Percentiles rank a stretch among this genome's conserved stretches.
These are phyloP conservation scores for Lepiota subincarnata DNA, from an alignment of 768 basidiomycete genomes.

Conservation along the genomic window DNA sequence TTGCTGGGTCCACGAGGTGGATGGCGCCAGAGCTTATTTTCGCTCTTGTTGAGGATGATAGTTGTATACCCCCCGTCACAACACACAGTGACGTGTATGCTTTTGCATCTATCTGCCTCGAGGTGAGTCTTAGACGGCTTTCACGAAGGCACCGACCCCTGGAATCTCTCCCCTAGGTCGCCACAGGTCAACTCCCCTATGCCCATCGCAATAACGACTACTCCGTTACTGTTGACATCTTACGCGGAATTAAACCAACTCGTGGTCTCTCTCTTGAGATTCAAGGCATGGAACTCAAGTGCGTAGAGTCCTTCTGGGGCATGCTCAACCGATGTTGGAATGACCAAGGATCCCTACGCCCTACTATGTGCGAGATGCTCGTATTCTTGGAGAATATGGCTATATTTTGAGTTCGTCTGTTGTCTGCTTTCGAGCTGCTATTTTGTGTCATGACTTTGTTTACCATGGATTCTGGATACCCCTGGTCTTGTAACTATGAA, in stretches of 20 bases:
- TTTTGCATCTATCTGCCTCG: constrained; percentile 55
- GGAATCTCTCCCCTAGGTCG: constrained; percentile 30
- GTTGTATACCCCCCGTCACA: constrained; percentile 38
- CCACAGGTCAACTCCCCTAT: constrained; percentile 49
- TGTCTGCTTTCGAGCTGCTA: background rate
- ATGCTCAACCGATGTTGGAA: constrained; percentile 46
- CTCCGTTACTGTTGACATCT: constrained; percentile 51
- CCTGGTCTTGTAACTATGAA: background rate
- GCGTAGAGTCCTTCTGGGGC: constrained; percentile 34
- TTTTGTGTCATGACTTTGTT: too few species aligned
- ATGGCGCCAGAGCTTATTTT: constrained; percentile 58
- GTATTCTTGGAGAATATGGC: constrained; percentile 25
- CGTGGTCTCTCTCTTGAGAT: constrained; percentile 27
- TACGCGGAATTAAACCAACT: constrained; percentile 47
- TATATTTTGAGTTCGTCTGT: background rate
- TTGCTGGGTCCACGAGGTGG: constrained; percentile 47
- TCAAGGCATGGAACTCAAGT: constrained; percentile 21
- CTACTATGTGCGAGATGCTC: constrained; percentile 39
- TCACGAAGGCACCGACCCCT: background rate
- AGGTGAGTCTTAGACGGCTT: constrained; percentile 32
- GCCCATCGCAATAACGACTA: constrained; percentile 51
- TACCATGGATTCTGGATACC: background rate
- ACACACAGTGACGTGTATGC: constrained; percentile 57
- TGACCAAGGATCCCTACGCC: constrained; percentile 30
- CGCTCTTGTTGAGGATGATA: constrained; percentile 46